Conservation (phyloP, 2,329 filamentous ascomycete species). For the Aspergillus costaricaensis region DNA sequence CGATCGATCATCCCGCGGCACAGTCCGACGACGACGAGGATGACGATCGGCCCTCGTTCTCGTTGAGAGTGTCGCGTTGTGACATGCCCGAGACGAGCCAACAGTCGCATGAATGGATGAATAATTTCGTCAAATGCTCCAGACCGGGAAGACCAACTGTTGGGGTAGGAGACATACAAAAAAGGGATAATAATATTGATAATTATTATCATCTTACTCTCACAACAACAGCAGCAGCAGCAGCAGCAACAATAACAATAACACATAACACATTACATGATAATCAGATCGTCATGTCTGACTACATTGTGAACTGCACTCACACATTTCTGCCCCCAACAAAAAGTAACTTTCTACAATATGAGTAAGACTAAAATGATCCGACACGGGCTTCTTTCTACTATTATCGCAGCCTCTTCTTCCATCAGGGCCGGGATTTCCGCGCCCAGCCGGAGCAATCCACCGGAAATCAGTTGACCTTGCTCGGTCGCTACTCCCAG, state of each 20-base stretch:
- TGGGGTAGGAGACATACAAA: not conserved
- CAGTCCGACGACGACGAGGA: slow-evolving; percentile 2
- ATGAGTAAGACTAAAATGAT: not conserved
- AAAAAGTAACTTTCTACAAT: not conserved
- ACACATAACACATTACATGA: too few species aligned
- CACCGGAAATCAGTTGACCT: not conserved
- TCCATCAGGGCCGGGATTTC: not conserved
- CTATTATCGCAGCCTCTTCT: not conserved
- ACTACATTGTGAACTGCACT: not conserved
- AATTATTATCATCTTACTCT: too few species aligned
- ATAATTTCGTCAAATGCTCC: not conserved
- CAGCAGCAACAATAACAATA: too few species aligned
- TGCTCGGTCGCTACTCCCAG: not conserved
- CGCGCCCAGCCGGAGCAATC: not conserved
- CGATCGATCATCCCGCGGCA: slow-evolving; percentile 11
- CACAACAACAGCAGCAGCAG: too few species aligned
- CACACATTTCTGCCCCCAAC: not conserved
- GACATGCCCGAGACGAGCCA: slow-evolving; percentile 2
- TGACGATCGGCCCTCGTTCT: slow-evolving; percentile 5
- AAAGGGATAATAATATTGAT: too few species aligned
- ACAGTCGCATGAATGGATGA: not conserved
- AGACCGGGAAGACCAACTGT: slow-evolving; percentile 2
- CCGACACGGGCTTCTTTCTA: not conserved
- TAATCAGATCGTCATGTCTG: not conserved
- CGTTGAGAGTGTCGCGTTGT: slow-evolving; percentile 4